phyloP scores from a whole-genome alignment of 2,329 filamentous ascomycete genomes.

The Cadophora malorum region DNA sequence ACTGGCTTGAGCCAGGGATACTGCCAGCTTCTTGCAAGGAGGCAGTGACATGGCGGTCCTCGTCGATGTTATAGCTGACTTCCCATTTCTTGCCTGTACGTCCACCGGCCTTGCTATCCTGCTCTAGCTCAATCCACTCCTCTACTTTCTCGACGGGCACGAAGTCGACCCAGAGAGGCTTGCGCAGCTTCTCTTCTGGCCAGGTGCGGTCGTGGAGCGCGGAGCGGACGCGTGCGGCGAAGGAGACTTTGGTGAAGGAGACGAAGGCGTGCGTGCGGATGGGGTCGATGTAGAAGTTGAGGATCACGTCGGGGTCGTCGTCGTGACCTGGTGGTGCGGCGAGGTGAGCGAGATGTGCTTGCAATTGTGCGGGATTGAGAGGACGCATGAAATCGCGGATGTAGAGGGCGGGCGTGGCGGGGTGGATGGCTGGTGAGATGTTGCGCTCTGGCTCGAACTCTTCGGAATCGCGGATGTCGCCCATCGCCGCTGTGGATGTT shows the following conservation, averaged over 20 bases:
- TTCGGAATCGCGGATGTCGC: slow-evolving; percentile 29
- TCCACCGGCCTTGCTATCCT: slow-evolving; percentile 52
- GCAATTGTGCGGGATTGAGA: slow-evolving; percentile 71
- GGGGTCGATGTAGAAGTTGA: slow-evolving; percentile 78
- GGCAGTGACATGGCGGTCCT: slow-evolving; percentile 61
- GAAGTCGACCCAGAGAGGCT: slow-evolving; percentile 88
- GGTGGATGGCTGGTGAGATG: slow-evolving; percentile 67
- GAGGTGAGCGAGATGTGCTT: slow-evolving; percentile 71
- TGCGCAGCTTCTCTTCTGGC: slow-evolving; percentile 86
- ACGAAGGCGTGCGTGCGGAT: slow-evolving; percentile 90
- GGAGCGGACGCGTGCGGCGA: slow-evolving; percentile 78
- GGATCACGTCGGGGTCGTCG: slow-evolving; percentile 61
- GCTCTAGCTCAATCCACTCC: slow-evolving; percentile 77
- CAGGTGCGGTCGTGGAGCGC: slow-evolving; percentile 80
- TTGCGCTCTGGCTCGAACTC: slow-evolving; percentile 40
- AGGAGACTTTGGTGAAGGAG: slow-evolving; percentile 69
- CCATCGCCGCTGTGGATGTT: slow-evolving; percentile 26
- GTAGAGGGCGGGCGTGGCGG: slow-evolving; percentile 80
- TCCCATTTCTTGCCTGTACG: slow-evolving; percentile 67
- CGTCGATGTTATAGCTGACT: slow-evolving; percentile 69
- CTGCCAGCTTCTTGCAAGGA: slow-evolving; percentile 57
- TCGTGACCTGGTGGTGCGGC: slow-evolving; percentile 63
- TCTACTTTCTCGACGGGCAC: slow-evolving; percentile 76
- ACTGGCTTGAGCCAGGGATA: slow-evolving; percentile 35
- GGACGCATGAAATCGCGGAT: slow-evolving; percentile 92